Evolutionary conservation across 2,329 filamentous ascomycete genomes (phyloP).

Genomic region (Torrubiella hemipterigena): DNA sequence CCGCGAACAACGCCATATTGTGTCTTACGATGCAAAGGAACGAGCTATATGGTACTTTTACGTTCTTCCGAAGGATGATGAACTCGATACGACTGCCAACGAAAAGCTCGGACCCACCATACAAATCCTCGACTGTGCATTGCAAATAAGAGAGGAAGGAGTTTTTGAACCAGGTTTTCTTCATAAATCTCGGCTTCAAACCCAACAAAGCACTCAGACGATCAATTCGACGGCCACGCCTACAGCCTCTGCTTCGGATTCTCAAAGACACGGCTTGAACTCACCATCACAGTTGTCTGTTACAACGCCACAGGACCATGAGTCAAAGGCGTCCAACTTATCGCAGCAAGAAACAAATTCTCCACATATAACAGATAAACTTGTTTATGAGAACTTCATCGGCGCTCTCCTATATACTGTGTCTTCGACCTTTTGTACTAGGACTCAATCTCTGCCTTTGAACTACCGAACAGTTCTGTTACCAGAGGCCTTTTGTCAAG

Average conservation of each 20-base stretch:
- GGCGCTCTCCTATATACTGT: slow-evolving; percentile 38
- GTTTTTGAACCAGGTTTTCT: slow-evolving; percentile 4
- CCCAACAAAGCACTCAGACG: neutral
- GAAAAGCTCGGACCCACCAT: no score
- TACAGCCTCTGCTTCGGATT: neutral
- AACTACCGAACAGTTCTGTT: slow-evolving; percentile 42
- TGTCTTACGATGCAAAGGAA: slow-evolving; percentile 37
- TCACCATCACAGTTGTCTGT: slow-evolving; percentile 5
- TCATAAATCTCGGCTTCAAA: neutral
- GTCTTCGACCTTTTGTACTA: slow-evolving; percentile 35
- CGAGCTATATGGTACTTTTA: slow-evolving; percentile 44
- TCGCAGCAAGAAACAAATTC: slow-evolving; percentile 11
- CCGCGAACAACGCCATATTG: slow-evolving; percentile 39
- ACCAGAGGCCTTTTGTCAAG: slow-evolving; percentile 16
- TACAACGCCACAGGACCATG: slow-evolving; percentile 12
- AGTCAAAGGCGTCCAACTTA: slow-evolving; percentile 13
- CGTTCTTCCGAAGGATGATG: slow-evolving; percentile 28
- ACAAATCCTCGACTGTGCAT: no score
- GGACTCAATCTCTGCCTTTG: slow-evolving; percentile 36
- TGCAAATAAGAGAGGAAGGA: slow-evolving; percentile 9
- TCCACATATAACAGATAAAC: slow-evolving; percentile 19
- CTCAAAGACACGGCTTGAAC: neutral
- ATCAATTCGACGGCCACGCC: neutral
- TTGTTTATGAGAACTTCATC: slow-evolving; percentile 42
- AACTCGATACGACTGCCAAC: slow-evolving; percentile 2